Conservation (phyloP, 176 grass and related monocot genomes). For the Alopecurus myosuroides region DNA sequence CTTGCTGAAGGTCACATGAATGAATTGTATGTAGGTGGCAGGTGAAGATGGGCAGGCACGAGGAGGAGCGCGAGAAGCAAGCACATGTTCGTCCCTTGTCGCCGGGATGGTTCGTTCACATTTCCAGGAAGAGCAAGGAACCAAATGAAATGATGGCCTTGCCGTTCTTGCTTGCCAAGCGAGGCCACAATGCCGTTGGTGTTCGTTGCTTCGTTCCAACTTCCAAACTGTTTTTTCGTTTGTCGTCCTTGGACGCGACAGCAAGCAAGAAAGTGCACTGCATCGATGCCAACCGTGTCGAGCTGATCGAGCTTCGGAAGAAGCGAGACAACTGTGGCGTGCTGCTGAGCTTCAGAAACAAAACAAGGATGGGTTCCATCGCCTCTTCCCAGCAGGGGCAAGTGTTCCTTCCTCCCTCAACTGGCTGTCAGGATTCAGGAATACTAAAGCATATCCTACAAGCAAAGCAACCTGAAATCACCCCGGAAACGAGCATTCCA, state of each 20-base stretch:
- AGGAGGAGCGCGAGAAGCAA: background rate
- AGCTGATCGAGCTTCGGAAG: too few species aligned
- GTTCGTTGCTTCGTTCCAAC: background rate
- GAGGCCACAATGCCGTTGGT: background rate
- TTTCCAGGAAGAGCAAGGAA: background rate
- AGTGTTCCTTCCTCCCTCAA: background rate
- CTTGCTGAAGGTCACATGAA: too few species aligned
- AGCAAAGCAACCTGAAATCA: background rate
- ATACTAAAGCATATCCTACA: background rate
- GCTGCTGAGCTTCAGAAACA: too few species aligned
- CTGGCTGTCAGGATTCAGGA: background rate
- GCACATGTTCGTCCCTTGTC: background rate
- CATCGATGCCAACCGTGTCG: background rate
- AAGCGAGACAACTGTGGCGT: too few species aligned
- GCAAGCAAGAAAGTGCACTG: background rate
- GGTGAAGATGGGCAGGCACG: too few species aligned
- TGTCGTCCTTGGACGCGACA: background rate
- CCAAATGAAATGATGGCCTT: background rate
- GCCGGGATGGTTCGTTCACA: too few species aligned
- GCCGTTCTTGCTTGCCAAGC: conserved; percentile 7
- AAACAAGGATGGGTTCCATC: too few species aligned
- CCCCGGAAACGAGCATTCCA: background rate
- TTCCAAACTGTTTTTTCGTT: background rate
- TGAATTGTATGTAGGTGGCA: too few species aligned
- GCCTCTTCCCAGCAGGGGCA: background rate